Evolutionary conservation across 352 stramenopile genomes (phyloP).

Genomic region (Pythium guiyangense): DNA sequence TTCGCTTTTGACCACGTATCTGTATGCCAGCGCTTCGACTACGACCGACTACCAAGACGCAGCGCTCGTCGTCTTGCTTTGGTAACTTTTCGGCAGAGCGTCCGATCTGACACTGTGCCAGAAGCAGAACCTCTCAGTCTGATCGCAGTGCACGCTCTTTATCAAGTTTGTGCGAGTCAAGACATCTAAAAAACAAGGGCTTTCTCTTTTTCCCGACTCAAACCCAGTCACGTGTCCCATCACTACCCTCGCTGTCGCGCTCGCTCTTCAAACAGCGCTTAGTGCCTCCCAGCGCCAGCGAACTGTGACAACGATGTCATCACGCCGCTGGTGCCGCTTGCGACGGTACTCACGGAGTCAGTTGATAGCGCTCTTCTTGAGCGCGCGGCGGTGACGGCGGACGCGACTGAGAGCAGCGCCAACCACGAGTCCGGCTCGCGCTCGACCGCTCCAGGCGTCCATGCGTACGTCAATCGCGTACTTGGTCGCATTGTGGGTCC

Average conservation of each 20-base stretch:
- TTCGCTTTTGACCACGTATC: too few relatives aligned
- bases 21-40: too few relatives aligned
- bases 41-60: too few relatives aligned
- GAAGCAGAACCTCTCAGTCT: constrained; percentile 14
- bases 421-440: too few relatives aligned
- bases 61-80: constrained; percentile 12
- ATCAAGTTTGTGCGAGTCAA: constrained; percentile 1
- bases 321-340: too few relatives aligned
- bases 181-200: not conserved
- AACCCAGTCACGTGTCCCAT: not conserved
- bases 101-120: constrained; percentile 8
- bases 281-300: not conserved
- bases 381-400: too few relatives aligned
- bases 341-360: too few relatives aligned
- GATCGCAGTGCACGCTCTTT: constrained; percentile 8
- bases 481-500: not conserved
- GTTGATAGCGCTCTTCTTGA: too few relatives aligned
- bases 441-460: too few relatives aligned
- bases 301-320: not conserved
- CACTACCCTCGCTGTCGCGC: not conserved
- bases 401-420: too few relatives aligned
- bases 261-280: not conserved
- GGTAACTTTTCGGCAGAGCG: constrained; percentile 14
- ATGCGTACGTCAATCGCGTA: not conserved
- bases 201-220: not conserved